These are phyloP conservation scores for Nidularia pulvinata DNA, from an alignment of 768 basidiomycete species.

Conservation along the genomic window DNA sequence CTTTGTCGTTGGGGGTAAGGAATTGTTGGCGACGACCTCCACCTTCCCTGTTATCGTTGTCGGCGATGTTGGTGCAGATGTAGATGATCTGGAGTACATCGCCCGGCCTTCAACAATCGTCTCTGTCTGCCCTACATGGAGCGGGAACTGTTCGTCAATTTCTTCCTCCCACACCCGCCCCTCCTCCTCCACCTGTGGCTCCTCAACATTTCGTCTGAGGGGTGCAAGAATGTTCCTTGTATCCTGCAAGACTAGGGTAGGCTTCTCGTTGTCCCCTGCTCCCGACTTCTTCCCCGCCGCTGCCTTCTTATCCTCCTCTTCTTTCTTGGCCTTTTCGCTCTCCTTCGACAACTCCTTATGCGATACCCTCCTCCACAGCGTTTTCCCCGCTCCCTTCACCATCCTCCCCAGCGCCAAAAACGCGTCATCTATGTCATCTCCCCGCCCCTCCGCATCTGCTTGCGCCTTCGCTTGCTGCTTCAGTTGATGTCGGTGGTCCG, in stretches of 20 bases:
- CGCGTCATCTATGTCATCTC: slow-evolving; percentile 41
- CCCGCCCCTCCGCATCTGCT: slow-evolving; percentile 12
- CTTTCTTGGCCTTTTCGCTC: slow-evolving; percentile 8
- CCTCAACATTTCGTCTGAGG: slow-evolving; percentile 1
- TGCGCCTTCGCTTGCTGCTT: slow-evolving; percentile 15
- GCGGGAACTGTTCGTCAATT: slow-evolving; percentile 20
- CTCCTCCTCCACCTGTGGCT: slow-evolving; percentile 10
- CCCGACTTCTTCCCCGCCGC: slow-evolving; percentile 1
- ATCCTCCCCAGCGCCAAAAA: slow-evolving; percentile 47
- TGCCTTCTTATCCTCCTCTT: slow-evolving; percentile 10
- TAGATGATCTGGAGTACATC: slow-evolving; percentile 5
- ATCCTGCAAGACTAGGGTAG: no score
- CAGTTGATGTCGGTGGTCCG: slow-evolving; percentile 19
- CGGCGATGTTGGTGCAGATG: slow-evolving; percentile 4
- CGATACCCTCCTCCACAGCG: slow-evolving; percentile 50
- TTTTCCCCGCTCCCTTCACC: slow-evolving; percentile 48
- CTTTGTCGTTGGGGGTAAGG: neutral
- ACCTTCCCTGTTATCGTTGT: neutral
- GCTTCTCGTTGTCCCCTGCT: no score
- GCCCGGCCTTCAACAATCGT: slow-evolving; percentile 21
- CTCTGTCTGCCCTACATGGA: slow-evolving; percentile 20
- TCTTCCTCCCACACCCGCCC: slow-evolving; percentile 22
- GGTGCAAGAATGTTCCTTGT: neutral
- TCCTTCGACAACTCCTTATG: slow-evolving; percentile 25
- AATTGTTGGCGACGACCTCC: neutral